Base-by-base conservation (phyloP, 2,329 filamentous ascomycete genomes). In the Epichloe gansuensis region DNA sequence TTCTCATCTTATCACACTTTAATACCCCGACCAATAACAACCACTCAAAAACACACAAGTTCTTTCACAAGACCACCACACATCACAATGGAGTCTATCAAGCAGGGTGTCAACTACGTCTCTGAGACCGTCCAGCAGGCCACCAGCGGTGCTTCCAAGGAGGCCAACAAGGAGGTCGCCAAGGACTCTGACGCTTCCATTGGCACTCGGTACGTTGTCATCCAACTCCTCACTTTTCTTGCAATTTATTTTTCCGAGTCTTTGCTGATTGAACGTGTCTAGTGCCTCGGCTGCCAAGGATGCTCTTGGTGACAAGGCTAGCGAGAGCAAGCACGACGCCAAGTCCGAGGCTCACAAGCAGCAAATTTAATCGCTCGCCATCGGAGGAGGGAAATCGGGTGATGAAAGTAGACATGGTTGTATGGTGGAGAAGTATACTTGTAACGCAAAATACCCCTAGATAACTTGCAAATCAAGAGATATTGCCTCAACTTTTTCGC, bases 141-240 rank as follows among this genome's bases (percentile, higher is more conserved):
- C 55, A 64, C 73, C 56, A 71, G 71, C 55, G 73, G 75, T 58
- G 71, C 76, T 55, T 78, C 74, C 71, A 85, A 85, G 78, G 80
- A 84, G 71, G 72, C 72, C 72, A 85, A 85, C 78, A 84, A 85
- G 78, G 64, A 75, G 58, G 74, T 80, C 58, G 82, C 81, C 67
- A 84, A 85, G 76, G 78, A 80, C 64, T 66, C 59, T 66, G 69
- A 81, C 63, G 73, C 73, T 55, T 57, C 59, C 59, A 5, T 81
- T 53, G 64, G 69, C 63, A 80, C 76, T 64, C 80, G 81, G 72
- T 75, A 66, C 61, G 69, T 47, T 5, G 25, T 4, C 17, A 9
- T 27, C 4, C 17, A 11, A 25, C 3, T 23, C 5, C 1, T 21
- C 17, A 9, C 13, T 11, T 7, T 3, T 2, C 5, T 42, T 5